Evolutionary conservation across 768 basidiomycete genomes (phyloP).

Genomic region (Pisolithus sp.): DNA sequence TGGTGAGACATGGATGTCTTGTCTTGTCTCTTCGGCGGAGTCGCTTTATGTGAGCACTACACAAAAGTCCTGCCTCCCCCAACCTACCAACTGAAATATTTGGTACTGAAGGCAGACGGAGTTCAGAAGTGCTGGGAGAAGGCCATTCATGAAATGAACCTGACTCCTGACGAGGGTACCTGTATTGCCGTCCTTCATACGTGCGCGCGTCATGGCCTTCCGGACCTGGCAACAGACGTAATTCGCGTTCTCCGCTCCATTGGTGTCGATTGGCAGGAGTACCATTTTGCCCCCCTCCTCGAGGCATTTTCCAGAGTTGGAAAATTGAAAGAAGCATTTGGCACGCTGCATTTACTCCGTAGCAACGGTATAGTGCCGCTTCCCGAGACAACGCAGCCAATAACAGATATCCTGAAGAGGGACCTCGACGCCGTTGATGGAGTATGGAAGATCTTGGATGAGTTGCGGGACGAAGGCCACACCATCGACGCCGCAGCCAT

Average conservation of each 20-base stretch:
- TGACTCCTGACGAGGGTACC: constrained; percentile 70
- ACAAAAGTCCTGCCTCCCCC: too few relatives aligned
- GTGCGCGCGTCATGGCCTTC: constrained; percentile 66
- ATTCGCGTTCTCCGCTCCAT: constrained; percentile 48
- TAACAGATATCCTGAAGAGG: constrained; percentile 42
- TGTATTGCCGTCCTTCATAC: constrained; percentile 65
- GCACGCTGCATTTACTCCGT: constrained; percentile 55
- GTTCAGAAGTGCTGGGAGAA: constrained; percentile 57
- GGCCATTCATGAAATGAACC: constrained; percentile 42
- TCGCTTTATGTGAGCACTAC: constrained; percentile 54
- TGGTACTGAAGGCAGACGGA: constrained; percentile 52
- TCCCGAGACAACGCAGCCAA: constrained; percentile 45
- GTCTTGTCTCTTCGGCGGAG: constrained; percentile 60
- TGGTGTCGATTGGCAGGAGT: constrained; percentile 49
- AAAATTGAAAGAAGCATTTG: constrained; percentile 57
- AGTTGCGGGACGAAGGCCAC: constrained; percentile 47
- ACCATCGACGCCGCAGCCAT: constrained; percentile 52
- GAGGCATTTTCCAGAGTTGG: constrained; percentile 61
- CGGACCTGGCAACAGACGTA: constrained; percentile 62
- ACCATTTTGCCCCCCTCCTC: constrained; percentile 73
- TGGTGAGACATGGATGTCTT: constrained; percentile 54
- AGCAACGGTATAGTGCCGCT: constrained; percentile 43
- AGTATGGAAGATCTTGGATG: constrained; percentile 58
- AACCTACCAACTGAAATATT: not conserved
- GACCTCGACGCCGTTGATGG: constrained; percentile 53